Conservation (phyloP, 352 stramenopile genomes). For the Phytophthora syringae region DNA sequence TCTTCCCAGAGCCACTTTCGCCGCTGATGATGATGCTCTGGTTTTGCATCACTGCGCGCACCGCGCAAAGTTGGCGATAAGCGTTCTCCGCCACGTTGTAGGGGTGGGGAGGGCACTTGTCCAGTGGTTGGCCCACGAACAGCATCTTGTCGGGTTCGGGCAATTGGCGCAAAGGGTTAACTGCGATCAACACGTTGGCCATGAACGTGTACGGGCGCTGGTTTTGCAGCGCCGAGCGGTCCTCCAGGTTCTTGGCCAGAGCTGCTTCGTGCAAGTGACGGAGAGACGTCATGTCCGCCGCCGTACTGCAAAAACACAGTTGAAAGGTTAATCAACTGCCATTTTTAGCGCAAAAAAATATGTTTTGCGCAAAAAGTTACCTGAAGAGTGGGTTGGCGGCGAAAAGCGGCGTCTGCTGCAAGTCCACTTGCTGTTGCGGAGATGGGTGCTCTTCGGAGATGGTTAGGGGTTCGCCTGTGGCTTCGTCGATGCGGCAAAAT, state of each 20-base stretch:
- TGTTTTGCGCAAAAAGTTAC: slow-evolving; percentile 4
- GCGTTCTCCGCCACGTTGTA: slow-evolving; percentile 88
- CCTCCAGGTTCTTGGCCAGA: slow-evolving; percentile 88
- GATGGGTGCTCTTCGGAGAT: slow-evolving; percentile 6
- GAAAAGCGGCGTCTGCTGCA: slow-evolving; percentile 59
- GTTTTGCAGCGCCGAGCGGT: slow-evolving; percentile 75
- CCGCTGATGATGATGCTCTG: slow-evolving; percentile 96
- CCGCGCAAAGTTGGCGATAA: slow-evolving; percentile 83
- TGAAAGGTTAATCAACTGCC: not conserved
- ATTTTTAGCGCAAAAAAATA: slow-evolving; percentile 1
- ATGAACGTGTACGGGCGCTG: slow-evolving; percentile 89
- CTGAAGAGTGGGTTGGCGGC: slow-evolving; percentile 77
- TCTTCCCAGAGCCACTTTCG: slow-evolving; percentile 95
- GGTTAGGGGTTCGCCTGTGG: slow-evolving; percentile 56
- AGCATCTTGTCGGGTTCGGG: slow-evolving; percentile 76
- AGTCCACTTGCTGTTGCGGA: slow-evolving; percentile 48
- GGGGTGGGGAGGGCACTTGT: slow-evolving; percentile 77
- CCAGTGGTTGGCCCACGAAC: slow-evolving; percentile 72
- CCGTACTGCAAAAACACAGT: slow-evolving; percentile 40
- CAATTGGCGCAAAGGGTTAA: slow-evolving; percentile 83
- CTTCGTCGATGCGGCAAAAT: slow-evolving; percentile 68
- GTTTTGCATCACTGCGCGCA: slow-evolving; percentile 88
- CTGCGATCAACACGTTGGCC: slow-evolving; percentile 86
- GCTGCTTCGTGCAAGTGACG: slow-evolving; percentile 86
- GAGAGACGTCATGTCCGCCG: slow-evolving; percentile 86